Base-by-base conservation (phyloP, 345 rosid genomes). In the Physaria fendleri region DNA sequence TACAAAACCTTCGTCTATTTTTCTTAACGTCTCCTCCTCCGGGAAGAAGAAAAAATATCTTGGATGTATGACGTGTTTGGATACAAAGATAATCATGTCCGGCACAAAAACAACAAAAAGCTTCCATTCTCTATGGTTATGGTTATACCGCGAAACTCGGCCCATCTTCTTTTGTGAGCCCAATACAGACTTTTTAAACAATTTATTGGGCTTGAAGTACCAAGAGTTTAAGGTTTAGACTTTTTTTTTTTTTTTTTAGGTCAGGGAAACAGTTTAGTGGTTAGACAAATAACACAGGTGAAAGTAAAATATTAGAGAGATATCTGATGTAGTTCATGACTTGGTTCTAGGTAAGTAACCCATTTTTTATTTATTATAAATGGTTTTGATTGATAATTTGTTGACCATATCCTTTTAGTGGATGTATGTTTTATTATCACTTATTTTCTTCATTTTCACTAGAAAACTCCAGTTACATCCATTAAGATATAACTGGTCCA, bases 1-100 rank as follows among this genome's bases (percentile, higher is more conserved):
- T 22, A n/a, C n/a, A 65, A 8, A 35, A 52, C 42, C 34, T 18
- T 43, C 12, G 55, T 46, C 8, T 41, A 15, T n/a, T 30, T 48
- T 44, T 30, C 21, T 35, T 2, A 8, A 17, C 56, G 63, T 13
- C 57, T 48, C 63, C 57, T 48, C 63, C 34, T 30, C 34, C 10
- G 35, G 38, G n/a, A 30, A 65, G 28, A n/a, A 53, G 24, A 29
- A 22, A 28, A 23, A 28, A n/a, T n/a, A n/a, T 16, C 5, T 5
- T 24, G 33, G 34, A 30, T 29, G 7, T 21, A 15, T 22, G 25
- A 27, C 11, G 17, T 16, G 59, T 62, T 50, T 62, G 67, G 59
- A 62, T 40, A n/a, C 68, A 20, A 20, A 40, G 7, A 49, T 55
- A 25, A 15, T 13, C 14, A n/a, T 43, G 42, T 58, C 30, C 6